Percentiles rank a stretch among this genome's conserved stretches.
Conservation (phyloP, 352 stramenopile species). For the Globisporangium acanthophoron region DNA sequence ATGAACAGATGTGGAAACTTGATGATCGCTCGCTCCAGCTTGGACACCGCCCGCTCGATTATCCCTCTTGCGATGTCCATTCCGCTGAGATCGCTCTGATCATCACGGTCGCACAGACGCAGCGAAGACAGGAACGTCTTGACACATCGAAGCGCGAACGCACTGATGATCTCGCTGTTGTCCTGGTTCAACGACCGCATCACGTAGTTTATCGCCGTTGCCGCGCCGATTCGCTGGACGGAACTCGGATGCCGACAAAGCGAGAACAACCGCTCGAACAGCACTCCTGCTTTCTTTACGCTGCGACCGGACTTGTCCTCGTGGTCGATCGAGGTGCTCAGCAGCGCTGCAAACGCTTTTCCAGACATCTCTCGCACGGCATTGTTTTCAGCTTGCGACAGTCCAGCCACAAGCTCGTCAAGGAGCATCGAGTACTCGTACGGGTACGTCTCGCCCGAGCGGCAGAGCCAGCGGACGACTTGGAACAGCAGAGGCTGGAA, state of each 20-base stretch:
- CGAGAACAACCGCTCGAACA: conserved; percentile 74
- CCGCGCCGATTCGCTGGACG: conserved; percentile 56
- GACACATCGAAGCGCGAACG: conserved; percentile 56
- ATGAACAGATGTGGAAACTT: conserved; percentile 47
- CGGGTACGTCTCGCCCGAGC: conserved; percentile 44
- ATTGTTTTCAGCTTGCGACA: conserved; percentile 45
- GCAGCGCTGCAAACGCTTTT: conserved; percentile 46
- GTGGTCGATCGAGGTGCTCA: conserved; percentile 42
- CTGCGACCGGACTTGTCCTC: conserved; percentile 6
- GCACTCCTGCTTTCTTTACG: conserved; percentile 26
- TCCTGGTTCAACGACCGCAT: conserved; percentile 60
- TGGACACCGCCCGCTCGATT: conserved; percentile 54
- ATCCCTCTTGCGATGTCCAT: conserved; percentile 45
- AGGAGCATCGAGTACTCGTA: conserved; percentile 65
- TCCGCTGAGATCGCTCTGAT: conserved; percentile 18
- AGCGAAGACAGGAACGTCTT: conserved; percentile 64
- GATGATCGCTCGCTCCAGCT: conserved; percentile 52
- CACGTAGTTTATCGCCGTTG: conserved; percentile 63
- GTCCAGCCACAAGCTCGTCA: conserved; percentile 44
- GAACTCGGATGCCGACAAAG: conserved; percentile 58
- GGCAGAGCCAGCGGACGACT: conserved; percentile 61
- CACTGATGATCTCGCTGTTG: conserved; percentile 35
- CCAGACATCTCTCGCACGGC: conserved; percentile 58
- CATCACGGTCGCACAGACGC: conserved; percentile 48
- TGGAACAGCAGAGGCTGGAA: conserved; percentile 77